These are phyloP conservation scores for Aspergillus proliferans DNA, from an alignment of 2,329 filamentous ascomycete genomes.

Conservation along the genomic window DNA sequence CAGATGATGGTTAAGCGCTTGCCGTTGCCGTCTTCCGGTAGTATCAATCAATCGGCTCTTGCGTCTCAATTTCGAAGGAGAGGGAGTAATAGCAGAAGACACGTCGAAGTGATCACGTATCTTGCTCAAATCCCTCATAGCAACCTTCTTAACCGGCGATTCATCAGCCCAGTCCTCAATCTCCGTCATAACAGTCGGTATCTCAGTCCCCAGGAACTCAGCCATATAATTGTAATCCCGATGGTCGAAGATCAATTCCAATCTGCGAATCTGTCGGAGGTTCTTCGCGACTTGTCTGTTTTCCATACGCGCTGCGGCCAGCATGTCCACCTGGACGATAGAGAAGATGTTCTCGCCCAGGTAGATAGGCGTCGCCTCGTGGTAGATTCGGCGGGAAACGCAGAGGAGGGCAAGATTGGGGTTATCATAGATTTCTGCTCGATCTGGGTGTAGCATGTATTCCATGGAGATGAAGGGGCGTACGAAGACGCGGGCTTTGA, in stretches of 20 bases:
- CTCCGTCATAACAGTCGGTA: slow-evolving; percentile 1
- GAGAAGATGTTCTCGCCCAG: slow-evolving; percentile 18
- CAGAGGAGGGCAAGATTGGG: slow-evolving; percentile 13
- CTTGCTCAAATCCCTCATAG: background rate
- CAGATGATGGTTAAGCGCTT: background rate
- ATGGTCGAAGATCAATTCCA: slow-evolving; percentile 15
- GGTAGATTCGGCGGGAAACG: slow-evolving; percentile 11
- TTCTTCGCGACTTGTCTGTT: slow-evolving; percentile 9
- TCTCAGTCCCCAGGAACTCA: slow-evolving; percentile 1
- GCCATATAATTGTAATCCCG: slow-evolving; percentile 14
- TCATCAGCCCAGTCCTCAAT: background rate
- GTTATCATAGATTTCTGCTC: slow-evolving; percentile 2
- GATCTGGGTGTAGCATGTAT: slow-evolving; percentile 4
- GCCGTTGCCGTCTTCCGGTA: background rate
- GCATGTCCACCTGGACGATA: slow-evolving; percentile 12
- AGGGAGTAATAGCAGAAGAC: background rate
- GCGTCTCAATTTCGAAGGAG: background rate
- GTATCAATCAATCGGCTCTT: background rate
- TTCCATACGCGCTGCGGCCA: slow-evolving; percentile 5
- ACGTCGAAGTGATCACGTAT: background rate
- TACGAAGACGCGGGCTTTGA: slow-evolving; percentile 11
- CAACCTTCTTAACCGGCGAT: background rate
- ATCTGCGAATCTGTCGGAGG: slow-evolving; percentile 9
- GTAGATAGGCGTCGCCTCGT: slow-evolving; percentile 13
- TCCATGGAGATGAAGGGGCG: slow-evolving; percentile 13